Evolutionary conservation across 345 rosid genomes (phyloP).

Genomic region (Melastoma malabathricum): DNA sequence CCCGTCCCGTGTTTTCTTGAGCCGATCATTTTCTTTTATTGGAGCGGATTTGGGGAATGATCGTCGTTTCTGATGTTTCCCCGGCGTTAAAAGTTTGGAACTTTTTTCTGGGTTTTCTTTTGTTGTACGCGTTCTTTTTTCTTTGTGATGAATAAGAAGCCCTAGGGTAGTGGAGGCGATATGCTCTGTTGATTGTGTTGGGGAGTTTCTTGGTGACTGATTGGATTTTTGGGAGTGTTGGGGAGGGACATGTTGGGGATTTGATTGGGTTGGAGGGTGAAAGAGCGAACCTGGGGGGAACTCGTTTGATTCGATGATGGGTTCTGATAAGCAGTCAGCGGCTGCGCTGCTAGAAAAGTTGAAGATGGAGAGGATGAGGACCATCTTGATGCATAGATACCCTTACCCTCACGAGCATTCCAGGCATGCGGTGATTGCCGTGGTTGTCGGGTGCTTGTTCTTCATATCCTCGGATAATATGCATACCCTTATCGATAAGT

Average conservation of each 20-base stretch:
- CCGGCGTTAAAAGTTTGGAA: no score
- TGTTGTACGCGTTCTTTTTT: no score
- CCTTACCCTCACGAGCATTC: constrained; percentile 99
- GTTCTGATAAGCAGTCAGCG: constrained; percentile 35
- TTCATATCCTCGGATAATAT: constrained; percentile 95
- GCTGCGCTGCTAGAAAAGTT: constrained; percentile 45
- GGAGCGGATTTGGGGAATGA: no score
- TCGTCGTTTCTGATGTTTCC: no score
- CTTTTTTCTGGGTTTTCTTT: no score
- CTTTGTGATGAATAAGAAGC: no score
- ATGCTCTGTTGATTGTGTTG: no score
- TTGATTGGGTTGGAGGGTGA: not conserved
- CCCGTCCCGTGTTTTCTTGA: no score
- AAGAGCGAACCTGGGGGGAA: not conserved
- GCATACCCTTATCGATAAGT: constrained; percentile 86
- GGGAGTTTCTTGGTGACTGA: no score
- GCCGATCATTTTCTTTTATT: no score
- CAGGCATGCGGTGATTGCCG: constrained; percentile 92
- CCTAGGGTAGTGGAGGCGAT: no score
- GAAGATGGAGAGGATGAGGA: constrained; percentile 84
- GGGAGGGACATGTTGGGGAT: not conserved
- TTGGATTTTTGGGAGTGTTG: no score
- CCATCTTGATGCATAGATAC: constrained; percentile 63
- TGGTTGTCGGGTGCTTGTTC: constrained; percentile 80
- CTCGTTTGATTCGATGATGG: constrained; percentile 23